Conservation (phyloP, 2,329 filamentous ascomycete species). For the Penicillium occitanis region DNA sequence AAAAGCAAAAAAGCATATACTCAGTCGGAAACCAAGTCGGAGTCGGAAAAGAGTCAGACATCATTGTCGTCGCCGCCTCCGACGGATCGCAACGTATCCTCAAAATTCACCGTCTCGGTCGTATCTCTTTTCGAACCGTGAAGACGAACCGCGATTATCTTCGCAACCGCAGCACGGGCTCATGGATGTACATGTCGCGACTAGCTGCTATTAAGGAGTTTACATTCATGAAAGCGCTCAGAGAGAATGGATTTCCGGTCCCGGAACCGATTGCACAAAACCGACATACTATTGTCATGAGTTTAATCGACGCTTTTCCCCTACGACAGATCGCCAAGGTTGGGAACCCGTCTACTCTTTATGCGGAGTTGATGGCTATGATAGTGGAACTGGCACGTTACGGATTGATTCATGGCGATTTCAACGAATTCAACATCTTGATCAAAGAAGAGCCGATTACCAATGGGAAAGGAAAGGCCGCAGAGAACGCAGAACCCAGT, state of each 20-base stretch:
- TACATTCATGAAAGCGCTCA: constrained; percentile 86
- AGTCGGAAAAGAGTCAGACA: constrained; percentile 96
- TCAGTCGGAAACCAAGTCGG: constrained; percentile 93
- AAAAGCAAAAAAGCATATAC: constrained; percentile 77
- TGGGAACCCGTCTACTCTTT: constrained; percentile 79
- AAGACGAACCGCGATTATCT: constrained; percentile 96
- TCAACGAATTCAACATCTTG: constrained; percentile 98
- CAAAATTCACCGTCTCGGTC: constrained; percentile 92
- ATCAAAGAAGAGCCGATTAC: constrained; percentile 68
- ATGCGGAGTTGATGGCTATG: constrained; percentile 84
- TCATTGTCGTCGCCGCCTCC: constrained; percentile 85
- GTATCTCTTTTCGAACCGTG: constrained; percentile 95
- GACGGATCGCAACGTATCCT: constrained; percentile 75
- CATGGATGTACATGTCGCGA: constrained; percentile 97
- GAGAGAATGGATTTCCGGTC: constrained; percentile 82
- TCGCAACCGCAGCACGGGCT: constrained; percentile 72
- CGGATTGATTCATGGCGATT: constrained; percentile 94
- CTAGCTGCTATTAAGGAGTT: constrained; percentile 92
- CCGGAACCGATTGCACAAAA: constrained; percentile 86
- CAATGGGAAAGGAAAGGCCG: constrained; percentile 40
- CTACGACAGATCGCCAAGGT: constrained; percentile 83
- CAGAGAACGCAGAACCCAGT: constrained; percentile 30
- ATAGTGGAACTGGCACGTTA: constrained; percentile 80
- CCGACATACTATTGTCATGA: constrained; percentile 95
- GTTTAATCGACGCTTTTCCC: constrained; percentile 86